Base-by-base conservation (phyloP, 371 early-diverging fungal genomes). In the Smittium mucronatum region DNA sequence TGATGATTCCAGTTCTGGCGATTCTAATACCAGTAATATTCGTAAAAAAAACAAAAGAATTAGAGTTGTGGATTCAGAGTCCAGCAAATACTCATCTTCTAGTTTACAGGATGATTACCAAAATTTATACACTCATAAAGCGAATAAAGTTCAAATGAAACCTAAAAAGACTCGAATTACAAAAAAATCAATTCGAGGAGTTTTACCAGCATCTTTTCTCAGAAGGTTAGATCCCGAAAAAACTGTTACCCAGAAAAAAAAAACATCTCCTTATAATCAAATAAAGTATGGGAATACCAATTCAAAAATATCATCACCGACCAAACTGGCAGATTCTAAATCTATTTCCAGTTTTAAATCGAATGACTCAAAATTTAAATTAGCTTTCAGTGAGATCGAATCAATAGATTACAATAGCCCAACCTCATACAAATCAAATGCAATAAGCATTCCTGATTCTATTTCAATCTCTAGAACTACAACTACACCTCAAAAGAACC, bases 141-240 rank as follows among this genome's bases (percentile, higher is more conserved):
- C n/a, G n/a, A n/a, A n/a, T n/a, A n/a, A n/a, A n/a, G n/a, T n/a
- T n/a, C n/a, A n/a, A n/a, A n/a, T n/a, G n/a, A n/a, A n/a, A 11
- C 11, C 47, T 47, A 47, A 47, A 47, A 47, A 47, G 21, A 47
- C n/a, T 58, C 58, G 58, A 69, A 21, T 64, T 5, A 64, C 64
- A 8, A 69, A 69, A 69, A 69, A 69, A 30, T 57, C 69, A 11
- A 69, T 69, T 31, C 28, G 69, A 31, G 69, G 69, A 1, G 69
- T 69, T 30, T 57, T 69, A 17, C 69, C 69, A 58, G 36, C 63
- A 2, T 69, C 69, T 58, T 69, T 69, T 60, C 5, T 69, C n/a
- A 2, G 69, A 63, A 17, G 64, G 32, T 25, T 69, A 21, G 25
- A 58, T 67, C 34, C 5, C 5, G 64, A 34, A 11, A 34, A 36